A percentile compares a stretch with the other conserved stretches of the same genome.
Conservation (phyloP, 169 alveolate species). For the Cryptosporidium andersoni region DNA sequence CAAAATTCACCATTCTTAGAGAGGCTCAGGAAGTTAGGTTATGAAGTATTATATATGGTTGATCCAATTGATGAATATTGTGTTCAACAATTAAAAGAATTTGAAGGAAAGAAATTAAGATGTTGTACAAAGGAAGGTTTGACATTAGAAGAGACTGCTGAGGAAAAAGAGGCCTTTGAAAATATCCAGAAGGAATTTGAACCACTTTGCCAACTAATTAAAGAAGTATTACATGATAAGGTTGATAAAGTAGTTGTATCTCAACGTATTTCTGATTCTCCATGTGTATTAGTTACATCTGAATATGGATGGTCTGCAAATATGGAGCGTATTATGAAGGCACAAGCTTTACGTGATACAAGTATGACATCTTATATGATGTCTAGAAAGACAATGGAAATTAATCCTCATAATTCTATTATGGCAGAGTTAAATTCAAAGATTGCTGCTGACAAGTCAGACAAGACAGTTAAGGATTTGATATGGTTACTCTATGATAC, state of each 20-base stretch:
- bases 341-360: slow-evolving; percentile 99
- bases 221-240: slow-evolving; percentile 98
- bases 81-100: slow-evolving; percentile 96
- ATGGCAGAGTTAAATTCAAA: slow-evolving; percentile 95
- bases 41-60: slow-evolving; percentile 97
- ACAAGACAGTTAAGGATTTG: slow-evolving; percentile 98
- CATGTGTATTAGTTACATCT: slow-evolving; percentile 98
- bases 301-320: slow-evolving; percentile 99
- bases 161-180: slow-evolving; percentile 96
- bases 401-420: slow-evolving; percentile 97
- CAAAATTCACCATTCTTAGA: slow-evolving; percentile 98
- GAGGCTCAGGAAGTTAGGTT: slow-evolving; percentile 94
- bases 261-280: slow-evolving; percentile 96
- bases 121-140: slow-evolving; percentile 98
- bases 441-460: slow-evolving; percentile 95
- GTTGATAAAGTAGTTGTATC: slow-evolving; percentile 97
- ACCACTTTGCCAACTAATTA: slow-evolving; percentile 95
- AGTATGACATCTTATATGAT: slow-evolving; percentile 95
- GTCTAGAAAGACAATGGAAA: slow-evolving; percentile 99
- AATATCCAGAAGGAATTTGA: slow-evolving; percentile 96
- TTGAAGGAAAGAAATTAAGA: slow-evolving; percentile 97
- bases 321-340: slow-evolving; percentile 99
- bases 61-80: slow-evolving; percentile 99
- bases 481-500: slow-evolving; percentile 99
- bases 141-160: slow-evolving; percentile 94